Percentiles rank a stretch among this genome's conserved stretches.
These are phyloP conservation scores for Pythium pyrilobum DNA, from an alignment of 352 stramenopile species.

Conservation along the genomic window DNA sequence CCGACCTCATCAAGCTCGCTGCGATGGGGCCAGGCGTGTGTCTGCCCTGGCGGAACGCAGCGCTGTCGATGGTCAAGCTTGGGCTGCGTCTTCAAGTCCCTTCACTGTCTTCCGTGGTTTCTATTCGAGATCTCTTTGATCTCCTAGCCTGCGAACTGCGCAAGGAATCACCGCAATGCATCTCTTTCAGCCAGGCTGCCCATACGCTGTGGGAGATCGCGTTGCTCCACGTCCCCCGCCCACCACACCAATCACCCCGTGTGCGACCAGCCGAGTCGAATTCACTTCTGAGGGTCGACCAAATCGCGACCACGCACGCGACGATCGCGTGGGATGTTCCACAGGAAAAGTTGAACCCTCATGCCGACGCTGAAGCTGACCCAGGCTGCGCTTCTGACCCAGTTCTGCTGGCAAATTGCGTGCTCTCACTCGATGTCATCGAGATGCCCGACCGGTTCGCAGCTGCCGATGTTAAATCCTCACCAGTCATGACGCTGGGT, in stretches of 20 bases:
- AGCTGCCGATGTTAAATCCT: neutral
- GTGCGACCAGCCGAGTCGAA: neutral
- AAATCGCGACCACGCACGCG: conserved; percentile 4
- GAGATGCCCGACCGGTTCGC: neutral
- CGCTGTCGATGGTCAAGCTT: conserved; percentile 2
- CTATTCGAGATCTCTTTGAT: no score
- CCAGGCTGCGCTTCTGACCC: no score
- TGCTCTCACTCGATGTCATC: neutral
- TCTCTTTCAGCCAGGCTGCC: neutral
- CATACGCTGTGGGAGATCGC: conserved; percentile 10
- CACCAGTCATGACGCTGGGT: neutral
- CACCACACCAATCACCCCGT: neutral
- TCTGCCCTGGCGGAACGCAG: neutral
- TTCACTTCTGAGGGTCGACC: conserved; percentile 1
- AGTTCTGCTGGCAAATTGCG: no score
- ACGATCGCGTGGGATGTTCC: conserved; percentile 14
- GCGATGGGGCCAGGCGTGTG: neutral
- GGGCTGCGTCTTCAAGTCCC: neutral
- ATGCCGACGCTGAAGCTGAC: no score
- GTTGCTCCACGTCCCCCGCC: neutral
- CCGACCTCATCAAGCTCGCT: conserved; percentile 1
- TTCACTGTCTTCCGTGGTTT: no score
- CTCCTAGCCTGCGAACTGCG: no score
- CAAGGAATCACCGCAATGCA: neutral
- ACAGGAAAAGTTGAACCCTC: no score